These are phyloP conservation scores for Vitis riparia DNA, from an alignment of 164 flowering plant genomes.

Conservation along the genomic window DNA sequence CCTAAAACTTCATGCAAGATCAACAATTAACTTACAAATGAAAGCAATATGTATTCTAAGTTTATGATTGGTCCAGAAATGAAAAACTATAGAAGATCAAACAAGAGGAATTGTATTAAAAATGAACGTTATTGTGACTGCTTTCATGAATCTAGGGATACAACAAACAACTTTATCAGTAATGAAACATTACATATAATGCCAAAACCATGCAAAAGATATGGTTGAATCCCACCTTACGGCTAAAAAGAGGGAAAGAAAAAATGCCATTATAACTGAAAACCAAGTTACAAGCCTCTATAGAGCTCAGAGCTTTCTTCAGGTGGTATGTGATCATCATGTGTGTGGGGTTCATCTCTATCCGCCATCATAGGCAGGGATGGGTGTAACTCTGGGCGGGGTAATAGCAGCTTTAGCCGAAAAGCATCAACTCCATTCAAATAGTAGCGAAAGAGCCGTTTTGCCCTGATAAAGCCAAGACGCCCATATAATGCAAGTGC, in stretches of 20 bases:
- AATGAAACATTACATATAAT: background rate
- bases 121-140: background rate
- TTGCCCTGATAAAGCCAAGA: constrained; percentile 95
- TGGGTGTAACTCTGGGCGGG: constrained; percentile 47
- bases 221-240: too few relatives aligned
- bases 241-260: too few relatives aligned
- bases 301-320: constrained; percentile 24
- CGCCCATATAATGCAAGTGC: constrained; percentile 96
- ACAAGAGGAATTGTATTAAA: background rate
- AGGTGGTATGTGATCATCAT: constrained; percentile 9
- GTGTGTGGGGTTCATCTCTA: constrained; percentile 11
- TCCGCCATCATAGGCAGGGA: constrained; percentile 30
- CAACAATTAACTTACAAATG: background rate
- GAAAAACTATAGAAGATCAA: background rate
- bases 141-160: background rate
- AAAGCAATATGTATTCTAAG: background rate
- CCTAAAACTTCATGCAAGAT: background rate
- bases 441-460: constrained; percentile 90
- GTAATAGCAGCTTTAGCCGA: constrained; percentile 83
- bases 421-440: constrained; percentile 98
- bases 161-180: background rate
- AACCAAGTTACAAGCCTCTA: constrained; percentile 11
- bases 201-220: too few relatives aligned
- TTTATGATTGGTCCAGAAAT: background rate
- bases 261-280: background rate